phyloP scores from a whole-genome alignment of 2,329 filamentous ascomycete genomes.

The Cladosporium phlei region DNA sequence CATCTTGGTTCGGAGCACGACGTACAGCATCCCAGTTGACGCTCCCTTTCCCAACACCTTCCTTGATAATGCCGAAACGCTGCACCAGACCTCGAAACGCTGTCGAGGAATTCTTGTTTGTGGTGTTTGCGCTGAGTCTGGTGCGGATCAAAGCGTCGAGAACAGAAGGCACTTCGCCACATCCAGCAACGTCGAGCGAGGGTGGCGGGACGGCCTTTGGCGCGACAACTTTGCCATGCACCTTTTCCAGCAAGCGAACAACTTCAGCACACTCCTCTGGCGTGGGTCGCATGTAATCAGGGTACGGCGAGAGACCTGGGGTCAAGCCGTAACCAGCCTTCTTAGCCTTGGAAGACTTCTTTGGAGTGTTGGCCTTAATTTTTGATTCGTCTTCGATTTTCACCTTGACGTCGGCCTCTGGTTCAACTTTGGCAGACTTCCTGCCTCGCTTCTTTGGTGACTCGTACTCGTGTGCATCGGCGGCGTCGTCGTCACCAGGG shows the following conservation, averaged over 20 bases:
- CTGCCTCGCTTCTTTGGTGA: slow-evolving; percentile 27
- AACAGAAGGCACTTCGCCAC: slow-evolving; percentile 61
- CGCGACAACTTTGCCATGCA: slow-evolving; percentile 61
- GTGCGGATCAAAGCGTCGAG: slow-evolving; percentile 61
- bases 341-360: slow-evolving; percentile 35
- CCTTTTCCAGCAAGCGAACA: slow-evolving; percentile 56
- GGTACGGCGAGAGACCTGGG: slow-evolving; percentile 59
- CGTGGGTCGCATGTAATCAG: slow-evolving; percentile 61
- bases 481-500: slow-evolving; percentile 22
- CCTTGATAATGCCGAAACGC: slow-evolving; percentile 58
- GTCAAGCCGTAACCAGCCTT: slow-evolving; percentile 44
- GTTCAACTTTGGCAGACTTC: slow-evolving; percentile 15
- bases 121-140: slow-evolving; percentile 57
- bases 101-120: slow-evolving; percentile 56
- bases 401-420: slow-evolving; percentile 11
- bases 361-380: slow-evolving; percentile 24
- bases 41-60: slow-evolving; percentile 63
- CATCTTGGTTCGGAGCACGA: slow-evolving; percentile 51
- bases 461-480: slow-evolving; percentile 16
- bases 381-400: slow-evolving; percentile 21
- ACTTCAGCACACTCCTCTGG: slow-evolving; percentile 65
- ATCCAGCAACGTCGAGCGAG: slow-evolving; percentile 66
- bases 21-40: slow-evolving; percentile 72
- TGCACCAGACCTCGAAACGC: slow-evolving; percentile 63
- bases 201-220: slow-evolving; percentile 66